Percentiles rank a stretch among this genome's conserved stretches.
Evolutionary conservation across 176 grass and related monocot genomes (phyloP).

Genomic region (Carex parvula): DNA sequence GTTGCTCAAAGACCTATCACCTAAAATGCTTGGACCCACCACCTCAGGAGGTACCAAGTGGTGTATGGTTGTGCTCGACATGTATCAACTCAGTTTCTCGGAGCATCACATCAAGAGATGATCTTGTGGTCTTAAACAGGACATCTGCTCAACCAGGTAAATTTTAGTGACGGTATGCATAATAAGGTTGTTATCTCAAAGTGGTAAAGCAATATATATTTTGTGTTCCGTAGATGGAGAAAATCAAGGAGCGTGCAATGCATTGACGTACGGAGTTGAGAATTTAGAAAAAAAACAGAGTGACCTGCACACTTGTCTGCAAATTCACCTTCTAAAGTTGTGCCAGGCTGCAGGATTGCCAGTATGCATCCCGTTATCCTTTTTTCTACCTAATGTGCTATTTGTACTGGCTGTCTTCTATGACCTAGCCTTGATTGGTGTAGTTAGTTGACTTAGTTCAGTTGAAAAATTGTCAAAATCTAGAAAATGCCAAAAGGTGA

Average conservation of each 20-base stretch:
- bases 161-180: too few species aligned
- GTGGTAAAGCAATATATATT: neutral
- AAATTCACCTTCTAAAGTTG: constrained; percentile 53
- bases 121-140: too few species aligned
- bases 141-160: too few species aligned
- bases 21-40: too few species aligned
- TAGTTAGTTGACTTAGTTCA: neutral
- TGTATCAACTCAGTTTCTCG: too few species aligned
- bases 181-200: too few species aligned
- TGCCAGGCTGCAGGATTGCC: constrained; percentile 53
- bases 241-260: neutral
- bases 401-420: neutral
- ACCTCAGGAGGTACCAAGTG: too few species aligned
- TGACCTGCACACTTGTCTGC: constrained; percentile 52
- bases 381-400: neutral
- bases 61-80: too few species aligned
- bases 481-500: neutral
- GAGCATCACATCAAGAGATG: too few species aligned
- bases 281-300: constrained; percentile 45
- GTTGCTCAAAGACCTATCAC: too few species aligned
- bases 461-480: neutral
- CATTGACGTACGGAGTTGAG: neutral
- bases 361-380: constrained; percentile 29
- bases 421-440: neutral
- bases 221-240: neutral